These are phyloP conservation scores for Gnaphalium uliginosum DNA, from an alignment of 129 eudicot species.

Conservation along the genomic window DNA sequence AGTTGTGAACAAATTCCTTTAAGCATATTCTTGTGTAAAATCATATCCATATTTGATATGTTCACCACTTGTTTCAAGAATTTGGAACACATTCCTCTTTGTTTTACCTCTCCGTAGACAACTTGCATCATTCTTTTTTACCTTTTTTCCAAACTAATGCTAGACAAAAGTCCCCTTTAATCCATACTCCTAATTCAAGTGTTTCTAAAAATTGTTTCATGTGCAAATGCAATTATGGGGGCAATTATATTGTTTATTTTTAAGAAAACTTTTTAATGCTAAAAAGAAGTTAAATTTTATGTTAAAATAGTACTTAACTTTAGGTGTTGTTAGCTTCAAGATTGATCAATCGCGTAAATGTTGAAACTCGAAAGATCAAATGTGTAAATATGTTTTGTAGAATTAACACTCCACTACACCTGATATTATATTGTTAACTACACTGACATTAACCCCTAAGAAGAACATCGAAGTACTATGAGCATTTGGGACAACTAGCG, in stretches of 20 bases:
- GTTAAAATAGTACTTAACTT: no score
- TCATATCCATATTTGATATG: constrained; percentile 16
- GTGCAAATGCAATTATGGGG: constrained; percentile 24
- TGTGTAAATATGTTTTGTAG: no score
- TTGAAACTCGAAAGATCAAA: no score
- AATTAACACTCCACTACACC: no score
- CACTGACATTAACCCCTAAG: no score
- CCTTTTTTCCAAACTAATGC: constrained; percentile 23
- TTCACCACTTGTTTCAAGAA: constrained; percentile 41
- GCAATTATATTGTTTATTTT: constrained; percentile 24
- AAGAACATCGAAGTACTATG: no score
- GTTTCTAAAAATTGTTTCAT: constrained; percentile 22
- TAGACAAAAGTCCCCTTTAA: constrained; percentile 20
- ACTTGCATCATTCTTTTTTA: constrained; percentile 30
- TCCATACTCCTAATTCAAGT: constrained; percentile 22
- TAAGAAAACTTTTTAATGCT: not conserved
- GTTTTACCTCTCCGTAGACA: constrained; percentile 36
- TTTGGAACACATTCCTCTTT: constrained; percentile 42
- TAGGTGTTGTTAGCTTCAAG: no score
- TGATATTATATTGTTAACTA: no score
- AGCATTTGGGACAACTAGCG: no score
- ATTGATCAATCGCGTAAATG: no score
- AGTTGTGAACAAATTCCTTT: constrained; percentile 28
- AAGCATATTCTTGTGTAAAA: constrained; percentile 28
- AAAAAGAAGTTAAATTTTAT: no score